phyloP scores from a whole-genome alignment of 2,329 filamentous ascomycete species.

The Arthroderma sp. region DNA sequence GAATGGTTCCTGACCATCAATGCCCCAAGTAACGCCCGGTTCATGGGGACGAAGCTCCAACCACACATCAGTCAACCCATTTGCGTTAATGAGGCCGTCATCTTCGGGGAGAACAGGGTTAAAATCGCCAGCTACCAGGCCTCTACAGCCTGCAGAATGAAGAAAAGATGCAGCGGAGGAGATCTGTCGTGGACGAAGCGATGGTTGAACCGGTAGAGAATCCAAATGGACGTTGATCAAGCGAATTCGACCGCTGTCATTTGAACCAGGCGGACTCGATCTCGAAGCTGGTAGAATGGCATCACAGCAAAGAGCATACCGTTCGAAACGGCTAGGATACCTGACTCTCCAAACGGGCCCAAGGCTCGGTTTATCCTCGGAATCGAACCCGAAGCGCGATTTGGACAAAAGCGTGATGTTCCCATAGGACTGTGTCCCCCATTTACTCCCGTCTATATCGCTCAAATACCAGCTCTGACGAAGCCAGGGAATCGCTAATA shows the following conservation, averaged over 20 bases:
- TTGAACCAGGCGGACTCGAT: not conserved
- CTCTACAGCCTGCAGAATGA: constrained; percentile 13
- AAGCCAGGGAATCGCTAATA: constrained; percentile 17
- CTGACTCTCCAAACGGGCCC: constrained; percentile 22
- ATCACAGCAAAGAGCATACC: constrained; percentile 27
- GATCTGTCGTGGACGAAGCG: constrained; percentile 20
- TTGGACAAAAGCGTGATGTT: constrained; percentile 16
- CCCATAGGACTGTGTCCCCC: constrained; percentile 15
- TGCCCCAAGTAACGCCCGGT: constrained; percentile 27
- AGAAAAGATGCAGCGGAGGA: constrained; percentile 17
- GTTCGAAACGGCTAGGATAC: constrained; percentile 19
- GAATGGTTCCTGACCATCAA: constrained; percentile 21
- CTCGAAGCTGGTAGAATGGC: constrained; percentile 12
- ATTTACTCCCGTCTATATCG: constrained; percentile 16
- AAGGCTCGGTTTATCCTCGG: constrained; percentile 5
- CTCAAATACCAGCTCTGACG: constrained; percentile 20
- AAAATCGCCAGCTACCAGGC: constrained; percentile 30
- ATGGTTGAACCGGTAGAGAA: constrained; percentile 19
- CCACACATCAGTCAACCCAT: constrained; percentile 27
- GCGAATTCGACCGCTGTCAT: constrained; percentile 11
- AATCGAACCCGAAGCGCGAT: not conserved
- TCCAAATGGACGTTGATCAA: constrained; percentile 32
- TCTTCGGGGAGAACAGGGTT: constrained; percentile 28
- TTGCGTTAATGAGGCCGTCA: constrained; percentile 17
- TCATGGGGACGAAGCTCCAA: constrained; percentile 15